Evolutionary conservation across 352 stramenopile genomes (phyloP).

Genomic region (Pilasporangium apinafurcum): DNA sequence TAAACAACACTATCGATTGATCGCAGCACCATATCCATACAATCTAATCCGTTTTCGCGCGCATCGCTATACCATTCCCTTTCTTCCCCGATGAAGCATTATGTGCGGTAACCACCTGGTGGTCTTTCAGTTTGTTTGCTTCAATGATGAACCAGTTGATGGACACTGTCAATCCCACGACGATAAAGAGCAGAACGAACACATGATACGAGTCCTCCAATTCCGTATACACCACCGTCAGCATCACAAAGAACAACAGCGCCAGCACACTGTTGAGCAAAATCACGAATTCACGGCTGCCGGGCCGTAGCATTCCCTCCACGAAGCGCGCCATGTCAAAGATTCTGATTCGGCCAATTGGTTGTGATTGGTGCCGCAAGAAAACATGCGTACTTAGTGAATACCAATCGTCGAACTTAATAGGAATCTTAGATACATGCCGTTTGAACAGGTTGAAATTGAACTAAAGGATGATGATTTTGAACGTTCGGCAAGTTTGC

Average conservation of each 20-base stretch:
- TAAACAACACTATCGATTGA: too few relatives aligned
- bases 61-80: slow-evolving; percentile 8
- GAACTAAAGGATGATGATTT: too few relatives aligned
- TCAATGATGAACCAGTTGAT: slow-evolving; percentile 88
- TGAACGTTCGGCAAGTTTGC: too few relatives aligned
- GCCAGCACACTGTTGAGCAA: slow-evolving; percentile 62
- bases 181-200: slow-evolving; percentile 81
- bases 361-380: too few relatives aligned
- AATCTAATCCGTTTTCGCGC: slow-evolving; percentile 54
- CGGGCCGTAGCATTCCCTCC: slow-evolving; percentile 48
- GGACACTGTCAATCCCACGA: slow-evolving; percentile 68
- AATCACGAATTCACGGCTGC: slow-evolving; percentile 71
- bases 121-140: slow-evolving; percentile 53
- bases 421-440: too few relatives aligned
- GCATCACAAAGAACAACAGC: slow-evolving; percentile 69
- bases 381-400: too few relatives aligned
- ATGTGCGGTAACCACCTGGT: slow-evolving; percentile 10
- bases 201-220: slow-evolving; percentile 79
- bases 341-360: too few relatives aligned
- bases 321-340: slow-evolving; percentile 33
- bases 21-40: too few relatives aligned
- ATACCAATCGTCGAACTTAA: too few relatives aligned
- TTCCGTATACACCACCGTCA: slow-evolving; percentile 69
- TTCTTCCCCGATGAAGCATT: not conserved
- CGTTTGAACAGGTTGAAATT: too few relatives aligned